Conservation (phyloP, 345 rosid species). For the Brassica juncea region DNA sequence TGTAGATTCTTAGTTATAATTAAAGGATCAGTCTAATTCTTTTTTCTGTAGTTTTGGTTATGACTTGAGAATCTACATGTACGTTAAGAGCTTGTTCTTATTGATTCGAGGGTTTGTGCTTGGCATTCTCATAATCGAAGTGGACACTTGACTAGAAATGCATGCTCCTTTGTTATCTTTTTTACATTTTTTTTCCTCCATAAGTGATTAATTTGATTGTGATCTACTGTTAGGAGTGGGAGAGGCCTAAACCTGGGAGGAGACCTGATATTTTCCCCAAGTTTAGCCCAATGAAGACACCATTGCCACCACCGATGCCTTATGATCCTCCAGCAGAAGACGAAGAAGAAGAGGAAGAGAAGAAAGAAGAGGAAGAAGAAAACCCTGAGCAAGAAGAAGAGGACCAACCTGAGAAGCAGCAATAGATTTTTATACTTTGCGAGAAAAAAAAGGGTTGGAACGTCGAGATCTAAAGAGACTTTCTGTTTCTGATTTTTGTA, state of each 20-base stretch:
- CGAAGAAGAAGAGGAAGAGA: constrained; percentile 75
- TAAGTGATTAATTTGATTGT: neutral
- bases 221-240: constrained; percentile 60
- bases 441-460: neutral
- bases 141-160: neutral
- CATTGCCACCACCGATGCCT: constrained; percentile 72
- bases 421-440: constrained; percentile 22
- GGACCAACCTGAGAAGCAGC: constrained; percentile 46
- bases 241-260: constrained; percentile 72
- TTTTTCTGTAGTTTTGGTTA: constrained; percentile 25
- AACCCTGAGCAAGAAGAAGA: constrained; percentile 64
- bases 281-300: constrained; percentile 82
- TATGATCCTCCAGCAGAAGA: constrained; percentile 77
- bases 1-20: neutral
- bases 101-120: neutral
- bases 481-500: constrained; percentile 34
- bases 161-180: neutral
- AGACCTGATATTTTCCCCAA: constrained; percentile 76
- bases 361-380: constrained; percentile 65
- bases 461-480: constrained; percentile 14
- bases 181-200: neutral
- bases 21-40: neutral
- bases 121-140: neutral
- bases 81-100: neutral
- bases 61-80: neutral